phyloP scores from a whole-genome alignment of 306 rosid genomes.

The Vigna reflexopilosa region DNA sequence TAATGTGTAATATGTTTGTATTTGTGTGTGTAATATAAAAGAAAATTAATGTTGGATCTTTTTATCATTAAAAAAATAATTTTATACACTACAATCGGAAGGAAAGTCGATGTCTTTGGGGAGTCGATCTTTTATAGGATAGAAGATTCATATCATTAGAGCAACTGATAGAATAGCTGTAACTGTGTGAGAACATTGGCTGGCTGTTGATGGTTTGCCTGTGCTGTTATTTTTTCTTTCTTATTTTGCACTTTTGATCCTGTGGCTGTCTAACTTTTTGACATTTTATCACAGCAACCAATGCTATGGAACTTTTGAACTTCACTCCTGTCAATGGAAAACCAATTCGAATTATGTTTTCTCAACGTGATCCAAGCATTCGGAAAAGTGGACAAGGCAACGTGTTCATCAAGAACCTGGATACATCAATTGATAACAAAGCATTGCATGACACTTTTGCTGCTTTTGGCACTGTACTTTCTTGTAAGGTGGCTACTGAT shows the following conservation, averaged over 20 bases:
- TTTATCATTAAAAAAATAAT: too few relatives aligned
- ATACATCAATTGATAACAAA: slow-evolving; percentile 78
- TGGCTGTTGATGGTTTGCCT: background rate
- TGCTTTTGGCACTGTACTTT: slow-evolving; percentile 76
- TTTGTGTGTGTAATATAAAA: too few relatives aligned
- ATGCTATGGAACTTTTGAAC: slow-evolving; percentile 31
- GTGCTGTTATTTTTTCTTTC: background rate
- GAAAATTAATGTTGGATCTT: too few relatives aligned
- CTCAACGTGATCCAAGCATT: slow-evolving; percentile 83
- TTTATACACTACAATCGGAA: too few relatives aligned
- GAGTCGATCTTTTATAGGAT: too few relatives aligned
- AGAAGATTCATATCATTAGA: too few relatives aligned
- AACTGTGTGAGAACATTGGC: slow-evolving; percentile 2
- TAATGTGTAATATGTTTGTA: too few relatives aligned
- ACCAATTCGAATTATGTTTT: slow-evolving; percentile 73
- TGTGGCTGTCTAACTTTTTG: background rate
- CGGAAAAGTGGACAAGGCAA: slow-evolving; percentile 83
- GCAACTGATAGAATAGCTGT: background rate
- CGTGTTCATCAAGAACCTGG: slow-evolving; percentile 82
- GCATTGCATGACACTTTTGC: slow-evolving; percentile 80
- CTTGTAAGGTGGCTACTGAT: slow-evolving; percentile 85
- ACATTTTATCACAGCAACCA: slow-evolving; percentile 8
- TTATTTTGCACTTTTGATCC: background rate
- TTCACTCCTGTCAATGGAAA: slow-evolving; percentile 33
- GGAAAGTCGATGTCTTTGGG: too few relatives aligned